Percentiles rank a stretch among this genome's conserved stretches.
Conservation (phyloP, 352 stramenopile genomes). For the Phytophthora pluvialis region DNA sequence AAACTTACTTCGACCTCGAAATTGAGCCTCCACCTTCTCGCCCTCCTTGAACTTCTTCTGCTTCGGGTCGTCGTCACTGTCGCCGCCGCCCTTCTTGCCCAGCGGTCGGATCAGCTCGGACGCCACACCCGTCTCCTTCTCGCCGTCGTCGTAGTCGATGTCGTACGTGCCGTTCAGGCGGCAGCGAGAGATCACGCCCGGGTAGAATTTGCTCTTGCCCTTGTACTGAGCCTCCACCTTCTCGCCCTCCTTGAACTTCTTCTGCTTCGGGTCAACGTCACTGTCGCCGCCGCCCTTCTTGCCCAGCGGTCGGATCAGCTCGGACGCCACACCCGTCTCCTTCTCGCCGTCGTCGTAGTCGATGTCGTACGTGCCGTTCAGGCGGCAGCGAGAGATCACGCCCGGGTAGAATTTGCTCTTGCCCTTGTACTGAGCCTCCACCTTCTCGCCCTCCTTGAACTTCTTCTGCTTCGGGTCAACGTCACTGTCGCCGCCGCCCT, state of each 20-base stretch:
- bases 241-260: constrained; percentile 27
- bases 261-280: constrained; percentile 20
- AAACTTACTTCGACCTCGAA: constrained; percentile 19
- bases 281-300: constrained; percentile 20
- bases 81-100: constrained; percentile 16
- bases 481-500: constrained; percentile 17
- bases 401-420: constrained; percentile 28
- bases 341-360: constrained; percentile 28
- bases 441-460: constrained; percentile 26
- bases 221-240: constrained; percentile 29
- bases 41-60: constrained; percentile 27
- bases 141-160: constrained; percentile 26
- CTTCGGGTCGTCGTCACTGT: constrained; percentile 23
- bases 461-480: constrained; percentile 23
- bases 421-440: constrained; percentile 28
- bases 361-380: constrained; percentile 29
- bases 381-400: constrained; percentile 22
- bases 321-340: constrained; percentile 25
- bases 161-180: constrained; percentile 27
- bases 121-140: constrained; percentile 28
- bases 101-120: constrained; percentile 18
- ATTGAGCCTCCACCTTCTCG: constrained; percentile 25
- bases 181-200: constrained; percentile 22
- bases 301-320: constrained; percentile 16
- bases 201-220: constrained; percentile 29